phyloP scores from a whole-genome alignment of 1,139 yeast species.

The Suhomyces wounanorum region DNA sequence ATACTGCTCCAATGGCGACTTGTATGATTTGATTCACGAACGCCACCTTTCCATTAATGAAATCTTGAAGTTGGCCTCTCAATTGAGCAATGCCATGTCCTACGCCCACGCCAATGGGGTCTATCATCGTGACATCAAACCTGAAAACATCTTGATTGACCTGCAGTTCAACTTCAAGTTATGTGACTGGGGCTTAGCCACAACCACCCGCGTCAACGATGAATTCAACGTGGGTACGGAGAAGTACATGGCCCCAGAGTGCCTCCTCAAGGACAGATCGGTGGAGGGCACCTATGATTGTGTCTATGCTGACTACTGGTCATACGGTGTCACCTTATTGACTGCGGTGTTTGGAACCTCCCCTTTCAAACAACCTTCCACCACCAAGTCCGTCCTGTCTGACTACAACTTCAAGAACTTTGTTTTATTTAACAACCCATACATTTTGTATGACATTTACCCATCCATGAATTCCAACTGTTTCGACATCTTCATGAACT shows the following conservation, averaged over 20 bases:
- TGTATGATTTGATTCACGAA: slow-evolving; percentile 46
- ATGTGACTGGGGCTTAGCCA: slow-evolving; percentile 61
- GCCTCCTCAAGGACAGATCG: slow-evolving; percentile 22
- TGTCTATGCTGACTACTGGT: slow-evolving; percentile 44
- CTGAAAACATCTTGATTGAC: slow-evolving; percentile 52
- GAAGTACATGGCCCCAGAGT: slow-evolving; percentile 61
- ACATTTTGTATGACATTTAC: slow-evolving; percentile 43
- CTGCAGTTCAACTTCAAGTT: slow-evolving; percentile 45
- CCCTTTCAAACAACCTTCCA: slow-evolving; percentile 35
- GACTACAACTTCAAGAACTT: slow-evolving; percentile 44
- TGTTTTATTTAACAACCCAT: slow-evolving; percentile 35
- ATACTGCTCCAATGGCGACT: slow-evolving; percentile 52
- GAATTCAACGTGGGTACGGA: slow-evolving; percentile 59
- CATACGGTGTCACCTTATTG: slow-evolving; percentile 45
- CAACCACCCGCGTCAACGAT: slow-evolving; percentile 33
- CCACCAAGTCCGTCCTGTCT: slow-evolving; percentile 22
- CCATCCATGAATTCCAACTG: slow-evolving; percentile 44
- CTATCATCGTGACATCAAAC: slow-evolving; percentile 57
- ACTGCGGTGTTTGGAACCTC: slow-evolving; percentile 52
- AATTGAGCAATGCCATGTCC: slow-evolving; percentile 40
- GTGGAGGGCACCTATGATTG: slow-evolving; percentile 33
- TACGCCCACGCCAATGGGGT: slow-evolving; percentile 47
- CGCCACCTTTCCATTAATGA: slow-evolving; percentile 17
- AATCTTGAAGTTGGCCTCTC: slow-evolving; percentile 27
- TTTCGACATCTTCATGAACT: slow-evolving; percentile 35